Evolutionary conservation across 2,329 filamentous ascomycete species (phyloP).

Genomic region (Chaetomiaceae sp.): DNA sequence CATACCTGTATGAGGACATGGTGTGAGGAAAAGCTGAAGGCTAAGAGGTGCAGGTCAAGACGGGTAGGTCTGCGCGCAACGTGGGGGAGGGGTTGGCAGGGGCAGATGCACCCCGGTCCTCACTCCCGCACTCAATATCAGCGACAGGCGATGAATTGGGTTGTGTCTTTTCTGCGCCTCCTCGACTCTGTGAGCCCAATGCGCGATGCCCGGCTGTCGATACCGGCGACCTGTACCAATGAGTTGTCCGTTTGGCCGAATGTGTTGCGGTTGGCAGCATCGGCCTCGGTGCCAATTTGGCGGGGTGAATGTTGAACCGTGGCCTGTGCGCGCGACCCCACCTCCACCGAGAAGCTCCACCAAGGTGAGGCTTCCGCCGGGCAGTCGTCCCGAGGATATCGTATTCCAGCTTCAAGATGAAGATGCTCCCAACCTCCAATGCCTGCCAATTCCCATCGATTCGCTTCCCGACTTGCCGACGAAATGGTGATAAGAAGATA

Average conservation of each 20-base stretch:
- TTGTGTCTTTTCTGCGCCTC: background rate
- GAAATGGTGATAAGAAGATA: background rate
- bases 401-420: too few species aligned
- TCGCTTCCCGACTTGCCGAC: too few species aligned
- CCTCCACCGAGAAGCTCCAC: conserved; percentile 5
- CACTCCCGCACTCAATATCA: background rate
- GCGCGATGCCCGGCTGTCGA: background rate
- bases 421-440: too few species aligned
- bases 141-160: background rate
- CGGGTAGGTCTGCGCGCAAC: background rate
- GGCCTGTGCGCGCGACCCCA: conserved; percentile 15
- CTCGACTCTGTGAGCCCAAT: background rate
- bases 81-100: background rate
- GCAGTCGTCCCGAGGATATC: too few species aligned
- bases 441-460: too few species aligned
- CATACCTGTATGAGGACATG: conserved; percentile 29
- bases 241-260: background rate
- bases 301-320: conserved; percentile 9
- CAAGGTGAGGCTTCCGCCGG: background rate
- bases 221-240: background rate
- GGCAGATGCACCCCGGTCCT: background rate
- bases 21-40: background rate
- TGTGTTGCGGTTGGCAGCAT: background rate
- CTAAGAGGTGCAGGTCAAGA: background rate
- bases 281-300: conserved; percentile 5